A percentile compares a stretch with the other conserved stretches of the same genome.
phyloP scores from a whole-genome alignment of 2,329 filamentous ascomycete genomes.

The Aspergillus brasiliensis region DNA sequence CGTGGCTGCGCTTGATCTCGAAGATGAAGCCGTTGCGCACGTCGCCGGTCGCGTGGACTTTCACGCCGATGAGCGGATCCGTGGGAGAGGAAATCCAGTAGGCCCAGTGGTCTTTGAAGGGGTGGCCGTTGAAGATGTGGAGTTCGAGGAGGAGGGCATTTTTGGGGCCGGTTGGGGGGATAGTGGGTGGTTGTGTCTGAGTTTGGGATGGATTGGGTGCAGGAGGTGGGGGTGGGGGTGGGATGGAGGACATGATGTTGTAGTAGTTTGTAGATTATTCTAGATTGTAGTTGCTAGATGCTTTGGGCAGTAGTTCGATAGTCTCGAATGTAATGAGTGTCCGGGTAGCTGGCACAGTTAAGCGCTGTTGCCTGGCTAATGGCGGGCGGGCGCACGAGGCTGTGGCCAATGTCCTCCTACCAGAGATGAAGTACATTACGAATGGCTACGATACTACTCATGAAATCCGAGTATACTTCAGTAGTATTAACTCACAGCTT shows the following conservation, averaged over 20 bases:
- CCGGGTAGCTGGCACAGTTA: too few relatives aligned
- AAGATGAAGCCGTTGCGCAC: conserved; percentile 35
- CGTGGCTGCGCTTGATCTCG: conserved; percentile 32
- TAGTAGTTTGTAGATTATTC: too few relatives aligned
- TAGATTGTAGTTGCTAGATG: too few relatives aligned
- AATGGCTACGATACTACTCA: too few relatives aligned
- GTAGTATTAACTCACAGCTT: too few relatives aligned
- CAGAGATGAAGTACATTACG: too few relatives aligned
- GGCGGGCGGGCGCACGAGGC: too few relatives aligned
- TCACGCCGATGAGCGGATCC: conserved; percentile 26
- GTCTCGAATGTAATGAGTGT: too few relatives aligned
- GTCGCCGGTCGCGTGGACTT: conserved; percentile 35
- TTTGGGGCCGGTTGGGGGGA: neutral
- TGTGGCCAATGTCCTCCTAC: too few relatives aligned
- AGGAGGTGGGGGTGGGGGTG: neutral
- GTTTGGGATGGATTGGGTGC: neutral
- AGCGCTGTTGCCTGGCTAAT: too few relatives aligned
- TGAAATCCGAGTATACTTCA: too few relatives aligned
- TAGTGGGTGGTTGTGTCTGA: neutral
- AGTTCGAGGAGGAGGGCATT: conserved; percentile 32
- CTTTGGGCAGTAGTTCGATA: too few relatives aligned
- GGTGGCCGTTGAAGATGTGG: conserved; percentile 34
- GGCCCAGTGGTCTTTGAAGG: conserved; percentile 43
- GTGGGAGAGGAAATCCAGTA: conserved; percentile 30
- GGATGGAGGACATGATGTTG: neutral